phyloP scores from a whole-genome alignment of 2,329 filamentous ascomycete genomes.

The Monosporascus sp. region DNA sequence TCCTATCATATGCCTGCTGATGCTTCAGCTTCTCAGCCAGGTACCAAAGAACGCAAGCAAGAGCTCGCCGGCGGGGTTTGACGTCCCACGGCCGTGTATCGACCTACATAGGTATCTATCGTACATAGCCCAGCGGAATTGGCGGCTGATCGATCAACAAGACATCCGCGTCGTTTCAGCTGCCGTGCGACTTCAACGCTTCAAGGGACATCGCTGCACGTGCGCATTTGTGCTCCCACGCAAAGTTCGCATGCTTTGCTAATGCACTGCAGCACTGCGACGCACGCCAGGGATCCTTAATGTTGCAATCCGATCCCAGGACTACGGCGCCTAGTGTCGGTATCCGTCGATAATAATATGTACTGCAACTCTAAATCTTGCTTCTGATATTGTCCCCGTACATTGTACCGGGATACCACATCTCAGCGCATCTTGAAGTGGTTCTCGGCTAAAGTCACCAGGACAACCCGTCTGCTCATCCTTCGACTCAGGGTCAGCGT shows the following conservation, averaged over 20 bases:
- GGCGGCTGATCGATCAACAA: background rate
- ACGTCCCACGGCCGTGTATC: too few species aligned
- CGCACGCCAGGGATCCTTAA: too few species aligned
- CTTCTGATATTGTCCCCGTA: background rate
- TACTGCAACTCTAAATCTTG: background rate
- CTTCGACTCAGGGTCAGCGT: too few species aligned
- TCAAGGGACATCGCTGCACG: background rate
- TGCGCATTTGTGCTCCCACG: too few species aligned
- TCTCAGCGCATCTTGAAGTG: background rate
- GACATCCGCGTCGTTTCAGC: background rate
- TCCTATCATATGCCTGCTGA: too few species aligned
- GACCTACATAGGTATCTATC: background rate
- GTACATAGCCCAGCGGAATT: background rate
- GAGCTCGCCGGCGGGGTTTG: too few species aligned
- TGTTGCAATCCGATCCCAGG: background rate
- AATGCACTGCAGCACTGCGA: too few species aligned
- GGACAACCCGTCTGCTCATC: background rate
- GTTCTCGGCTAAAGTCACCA: background rate
- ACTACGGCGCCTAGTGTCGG: background rate
- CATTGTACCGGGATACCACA: background rate
- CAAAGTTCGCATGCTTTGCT: too few species aligned
- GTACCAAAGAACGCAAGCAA: too few species aligned
- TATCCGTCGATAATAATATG: background rate
- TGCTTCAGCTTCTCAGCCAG: too few species aligned
- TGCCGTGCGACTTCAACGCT: background rate